Conservation (phyloP, 208 protist genomes). For the Entamoeba invadens region DNA sequence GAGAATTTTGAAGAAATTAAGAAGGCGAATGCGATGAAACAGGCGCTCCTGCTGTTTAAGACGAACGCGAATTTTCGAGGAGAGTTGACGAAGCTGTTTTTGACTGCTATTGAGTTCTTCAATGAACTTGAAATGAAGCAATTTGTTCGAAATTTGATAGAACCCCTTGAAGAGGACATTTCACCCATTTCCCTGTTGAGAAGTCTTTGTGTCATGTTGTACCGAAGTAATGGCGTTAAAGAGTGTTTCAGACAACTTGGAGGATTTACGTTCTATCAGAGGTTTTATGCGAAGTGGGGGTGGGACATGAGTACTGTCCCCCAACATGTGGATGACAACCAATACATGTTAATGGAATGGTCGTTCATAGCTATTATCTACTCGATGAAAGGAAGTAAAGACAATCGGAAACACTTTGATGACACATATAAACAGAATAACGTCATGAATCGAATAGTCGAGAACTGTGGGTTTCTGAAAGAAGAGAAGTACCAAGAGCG, state of each 20-base stretch:
- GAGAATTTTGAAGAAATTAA: not conserved
- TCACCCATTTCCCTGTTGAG: not conserved
- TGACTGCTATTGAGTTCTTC: not conserved
- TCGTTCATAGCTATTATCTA: not conserved
- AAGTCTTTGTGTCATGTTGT: not conserved
- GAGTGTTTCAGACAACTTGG: not conserved
- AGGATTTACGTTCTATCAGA: not conserved
- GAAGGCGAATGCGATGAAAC: not conserved
- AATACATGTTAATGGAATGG: not conserved
- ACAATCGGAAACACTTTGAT: not conserved
- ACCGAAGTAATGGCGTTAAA: not conserved
- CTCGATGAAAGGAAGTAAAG: not conserved
- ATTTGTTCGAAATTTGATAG: not conserved
- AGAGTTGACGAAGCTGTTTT: not conserved
- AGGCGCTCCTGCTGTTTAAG: not conserved
- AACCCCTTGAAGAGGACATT: not conserved
- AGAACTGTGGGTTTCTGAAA: not conserved
- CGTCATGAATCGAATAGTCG: not conserved
- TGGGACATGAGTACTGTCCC: not conserved
- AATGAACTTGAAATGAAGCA: not conserved
- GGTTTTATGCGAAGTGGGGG: not conserved
- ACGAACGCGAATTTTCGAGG: not conserved
- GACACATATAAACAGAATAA: not conserved
- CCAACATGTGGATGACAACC: not conserved
- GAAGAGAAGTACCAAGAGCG: not conserved